A percentile compares a stretch with the other conserved stretches of the same genome.
Conservation (phyloP, 129 eudicot species). For the Silybum marianum region DNA sequence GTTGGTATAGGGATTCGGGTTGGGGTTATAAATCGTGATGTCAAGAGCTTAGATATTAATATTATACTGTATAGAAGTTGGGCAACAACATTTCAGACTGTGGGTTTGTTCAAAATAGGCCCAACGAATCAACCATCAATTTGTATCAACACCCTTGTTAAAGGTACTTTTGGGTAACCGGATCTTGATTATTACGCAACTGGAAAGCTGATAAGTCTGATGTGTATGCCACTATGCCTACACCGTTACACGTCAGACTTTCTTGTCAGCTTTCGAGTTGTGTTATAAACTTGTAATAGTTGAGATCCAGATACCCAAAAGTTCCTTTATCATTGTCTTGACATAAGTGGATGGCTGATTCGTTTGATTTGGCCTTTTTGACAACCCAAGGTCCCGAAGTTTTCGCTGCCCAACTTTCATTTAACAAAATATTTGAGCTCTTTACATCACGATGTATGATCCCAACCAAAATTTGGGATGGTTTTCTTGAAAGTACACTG, state of each 20-base stretch:
- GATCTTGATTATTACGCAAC: background rate
- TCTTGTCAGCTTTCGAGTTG: conserved; percentile 26
- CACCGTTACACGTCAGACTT: conserved; percentile 38
- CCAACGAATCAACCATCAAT: background rate
- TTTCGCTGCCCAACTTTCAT: conserved; percentile 26
- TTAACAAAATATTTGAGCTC: conserved; percentile 28
- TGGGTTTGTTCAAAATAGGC: background rate
- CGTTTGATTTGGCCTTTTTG: conserved; percentile 25
- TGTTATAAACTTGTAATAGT: no score
- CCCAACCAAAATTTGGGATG: background rate
- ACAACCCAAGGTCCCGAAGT: conserved; percentile 30
- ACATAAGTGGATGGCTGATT: conserved; percentile 19
- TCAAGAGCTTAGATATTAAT: background rate
- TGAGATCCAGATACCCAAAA: conserved; percentile 31
- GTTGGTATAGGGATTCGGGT: background rate
- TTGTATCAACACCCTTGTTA: background rate
- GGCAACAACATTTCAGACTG: background rate
- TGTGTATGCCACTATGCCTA: background rate
- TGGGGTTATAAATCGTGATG: background rate
- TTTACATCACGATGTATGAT: conserved; percentile 36
- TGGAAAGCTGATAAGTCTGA: background rate
- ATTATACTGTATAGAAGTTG: background rate
- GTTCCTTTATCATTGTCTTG: conserved; percentile 33
- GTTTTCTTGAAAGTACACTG: background rate
- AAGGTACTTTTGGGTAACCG: background rate